Evolutionary conservation across 2,329 filamentous ascomycete species (phyloP), one percentile per base, ranked within the genome.

Genomic region (Epicoccum sorghinum): DNA sequence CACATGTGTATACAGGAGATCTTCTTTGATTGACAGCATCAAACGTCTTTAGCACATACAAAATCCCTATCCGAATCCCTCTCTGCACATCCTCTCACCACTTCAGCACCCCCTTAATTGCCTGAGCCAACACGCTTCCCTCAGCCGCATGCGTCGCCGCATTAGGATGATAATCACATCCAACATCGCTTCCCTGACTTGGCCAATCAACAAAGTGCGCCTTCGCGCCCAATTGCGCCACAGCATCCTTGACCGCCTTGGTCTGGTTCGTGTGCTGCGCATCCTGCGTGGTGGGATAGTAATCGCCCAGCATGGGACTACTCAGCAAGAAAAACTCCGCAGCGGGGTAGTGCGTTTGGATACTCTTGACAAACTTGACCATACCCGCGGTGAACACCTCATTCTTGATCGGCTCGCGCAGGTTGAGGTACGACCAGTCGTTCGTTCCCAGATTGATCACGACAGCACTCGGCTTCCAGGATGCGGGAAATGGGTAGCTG

Each of bases 371-470:
- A 29, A 78, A 74, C 7, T 59, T 55, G 10, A 65, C 60, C 18
- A 65, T 52, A 0, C 58, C 64, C n/a, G 58, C 44, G 5, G 60
- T 62, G 39, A 60, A 68, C 1, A 45, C 41, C 2, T 53, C 22
- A 0, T 39, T 46, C 6, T 53, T 52, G 3, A 29, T 6, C 27
- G 27, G 27, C 27, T 29, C 27, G 27, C 27, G 27, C 6, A 29
- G 27, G 24, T 35, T 45, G 12, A 55, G 54, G 59, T 78, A 78
- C 37, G 68, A 67, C 55, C 77, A 79, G 61, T 79, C 77, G 52
- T 79, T 79, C 38, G 77, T 79, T 29, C 77, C 77, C 0, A 80
- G 72, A 53, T 77, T 78, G 57, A 80, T 75, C 14, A 79, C 77
- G 0, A 79, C 73, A 12, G 70, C 73, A 37, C 78, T 69, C 10